Conservation (phyloP, 495 filamentous ascomycete genomes). For the Penicillium robsamsonii region DNA sequence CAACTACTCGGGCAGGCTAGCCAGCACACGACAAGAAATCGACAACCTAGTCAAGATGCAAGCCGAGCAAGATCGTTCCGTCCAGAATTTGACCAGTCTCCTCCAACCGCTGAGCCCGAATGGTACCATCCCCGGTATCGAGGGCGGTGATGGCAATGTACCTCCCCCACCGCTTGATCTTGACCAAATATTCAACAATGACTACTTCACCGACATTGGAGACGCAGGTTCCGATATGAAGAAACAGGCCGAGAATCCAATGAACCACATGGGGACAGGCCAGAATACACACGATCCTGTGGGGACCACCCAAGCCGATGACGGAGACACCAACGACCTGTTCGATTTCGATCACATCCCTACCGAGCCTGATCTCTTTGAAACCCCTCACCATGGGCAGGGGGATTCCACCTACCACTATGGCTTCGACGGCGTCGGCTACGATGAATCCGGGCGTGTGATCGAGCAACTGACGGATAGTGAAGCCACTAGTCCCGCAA, state of each 20-base stretch:
- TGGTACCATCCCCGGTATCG: constrained; percentile 74
- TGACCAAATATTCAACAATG: constrained; percentile 67
- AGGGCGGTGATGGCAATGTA: constrained; percentile 37
- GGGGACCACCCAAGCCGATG: constrained; percentile 17
- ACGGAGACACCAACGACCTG: constrained; percentile 36
- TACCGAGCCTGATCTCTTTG: constrained; percentile 40
- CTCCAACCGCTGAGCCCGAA: constrained; percentile 77
- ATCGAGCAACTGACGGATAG: constrained; percentile 49
- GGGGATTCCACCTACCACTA: constrained; percentile 29
- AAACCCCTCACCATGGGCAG: constrained; percentile 24
- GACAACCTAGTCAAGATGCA: constrained; percentile 72
- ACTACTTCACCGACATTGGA: constrained; percentile 54
- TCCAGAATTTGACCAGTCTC: constrained; percentile 66
- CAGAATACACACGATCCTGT: constrained; percentile 10
- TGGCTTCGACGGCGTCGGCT: constrained; percentile 32
- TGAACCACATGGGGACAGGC: constrained; percentile 15
- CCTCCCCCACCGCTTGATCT: constrained; percentile 55
- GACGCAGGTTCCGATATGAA: constrained; percentile 34
- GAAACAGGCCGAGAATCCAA: constrained; percentile 23
- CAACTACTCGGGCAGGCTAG: constrained; percentile 50
- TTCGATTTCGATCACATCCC: constrained; percentile 46
- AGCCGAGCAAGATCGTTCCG: constrained; percentile 65
- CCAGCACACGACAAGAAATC: constrained; percentile 66
- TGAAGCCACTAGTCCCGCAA: constrained; percentile 45
- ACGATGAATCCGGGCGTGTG: constrained; percentile 34